Evolutionary conservation across 2,329 filamentous ascomycete genomes (phyloP), one percentile per base, ranked within the genome.

Genomic region (Fusarium solani-melongenae): DNA sequence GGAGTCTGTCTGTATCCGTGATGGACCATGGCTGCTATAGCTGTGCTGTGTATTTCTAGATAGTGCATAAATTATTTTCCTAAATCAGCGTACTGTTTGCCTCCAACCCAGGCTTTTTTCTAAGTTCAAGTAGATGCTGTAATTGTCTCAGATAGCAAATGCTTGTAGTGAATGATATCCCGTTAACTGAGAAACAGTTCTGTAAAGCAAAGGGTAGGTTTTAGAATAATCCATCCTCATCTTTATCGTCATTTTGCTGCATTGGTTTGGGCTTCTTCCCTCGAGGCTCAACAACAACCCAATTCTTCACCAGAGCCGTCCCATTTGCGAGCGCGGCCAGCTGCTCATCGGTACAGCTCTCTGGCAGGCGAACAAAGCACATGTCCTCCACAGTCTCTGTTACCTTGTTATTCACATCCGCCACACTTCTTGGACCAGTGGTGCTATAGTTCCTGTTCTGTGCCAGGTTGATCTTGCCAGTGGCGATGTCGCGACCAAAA

Each of bases 311-410:
- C 38, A 72, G 55, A 2, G 77, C 77, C 2, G 60, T 69, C 2
- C 77, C 77, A 44, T 62, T 55, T 24, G 36, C 58, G 38, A 79
- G 22, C 5, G 76, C 73, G 20, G 34, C 34, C 41, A 77, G 9
- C 51, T 79, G 77, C 57, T 78, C 73, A 15, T 64, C 58, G 0
- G 66, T 73, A 44, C 78, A 93, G 1, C 88, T 88, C 3, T 78
- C 76, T 3, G 79, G 78, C 46, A 81, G 80, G 12, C 89, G 84
- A 8, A 92, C 75, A 82, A 87, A 92, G 79, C 91, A 94, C 4
- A 86, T 89, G 4, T 86, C 80, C n/a, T 82, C 77, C 1, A 85
- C 84, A 22, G 83, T 81, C 15, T 80, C 66, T 0, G 86, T 86
- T 2, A 88, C 77, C 56, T 82, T 83, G 70, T 90, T 88, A 2